Base-by-base conservation (phyloP, 176 grass and related monocot species). In the Triticum turgidum region DNA sequence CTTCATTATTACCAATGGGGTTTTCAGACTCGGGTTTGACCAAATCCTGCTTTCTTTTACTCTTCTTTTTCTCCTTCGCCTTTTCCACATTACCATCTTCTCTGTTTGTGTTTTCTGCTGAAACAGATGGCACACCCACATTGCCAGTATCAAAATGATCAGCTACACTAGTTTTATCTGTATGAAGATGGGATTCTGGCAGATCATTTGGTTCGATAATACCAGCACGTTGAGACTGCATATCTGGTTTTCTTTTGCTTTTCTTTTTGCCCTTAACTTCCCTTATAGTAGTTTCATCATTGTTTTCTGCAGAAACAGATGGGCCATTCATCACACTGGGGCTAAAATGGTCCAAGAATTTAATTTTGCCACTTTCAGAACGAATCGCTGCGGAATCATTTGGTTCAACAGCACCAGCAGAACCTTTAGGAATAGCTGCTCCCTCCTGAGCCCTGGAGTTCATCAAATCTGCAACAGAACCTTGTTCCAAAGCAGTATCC, bases 291-390 rank as follows among this genome's bases (percentile, higher is more conserved):
- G 54, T 68, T 85, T 91, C 90, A 69, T 59, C 80, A 67, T 52
- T 68, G 78, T 35, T 80, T 80, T 89, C 20, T 33, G 77, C 72
- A 85, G 77, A 84, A 84, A 77, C 11, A 83, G 61, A 44, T 75
- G 73, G 51, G 35, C 66, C 81, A 85, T 87, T 77, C 32, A 79
- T 65, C 44, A 20, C 35, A 20, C 34, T 83, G 13, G 45, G 73
- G 49, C 49, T 51, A 88, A 92, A 91, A 86, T 54, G 84, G 11
- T 91, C 68, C 25, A 87, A 9, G 67, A 92, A 92, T 71, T 85
- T 89, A 79, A 85, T 87, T 21, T 70, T 79, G 14, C 80, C 77
- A 82, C 33, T 82, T 34, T 41, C 77, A 87, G 20, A 49, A 63
- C 47, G 72, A 85, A 76, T 14, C 56, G 5, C 21, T 9, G 27